Evolutionary conservation across 768 basidiomycete species (phyloP), one percentile per base, ranked within the genome.

Genomic region (Pulveroboletus sp.): DNA sequence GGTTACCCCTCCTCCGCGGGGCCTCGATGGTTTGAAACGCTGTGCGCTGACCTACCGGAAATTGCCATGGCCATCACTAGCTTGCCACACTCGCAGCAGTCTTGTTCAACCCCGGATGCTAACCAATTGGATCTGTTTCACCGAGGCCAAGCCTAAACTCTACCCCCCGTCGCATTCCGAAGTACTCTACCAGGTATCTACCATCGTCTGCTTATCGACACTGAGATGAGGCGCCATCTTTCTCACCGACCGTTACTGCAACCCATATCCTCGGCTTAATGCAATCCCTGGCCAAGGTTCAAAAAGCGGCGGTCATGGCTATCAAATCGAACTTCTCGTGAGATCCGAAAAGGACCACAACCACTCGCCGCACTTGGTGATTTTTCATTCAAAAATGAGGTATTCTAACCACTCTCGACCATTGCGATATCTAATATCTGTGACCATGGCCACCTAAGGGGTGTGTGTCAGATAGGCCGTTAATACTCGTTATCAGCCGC

Each of bases 381-480:
- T 65, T 54, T 63, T 58, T 65, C 58, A 61, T 61, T 63, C 53
- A 27, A 40, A 57, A 53, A 48, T 7, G 47, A 55, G 55, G 43
- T 45, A 39, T 32, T 43, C 50, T 60, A 16, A 42, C 47, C 47
- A 40, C 42, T 29, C 47, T 30, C n/a, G 44, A 40, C 24, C n/a
- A n/a, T 22, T 30, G 26, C 47, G 37, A 52, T 49, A 49, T 57
- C 49, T 51, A 49, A 48, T 56, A 53, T 62, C 45, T 43, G 39
- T 32, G 46, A 51, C 46, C 38, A 50, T 26, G 37, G 47, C 49
- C 29, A 20, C 24, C 42, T 41, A 50, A 37, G 22, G 44, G 40
- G 42, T 16, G 35, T 32, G 45, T 30, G 51, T 58, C 36, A 38
- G 31, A 51, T 37, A 22, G n/a, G n/a, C n/a, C n/a, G n/a, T n/a